Evolutionary conservation across 495 filamentous ascomycete species (phyloP).

Genomic region (Pseudevernia furfuracea): DNA sequence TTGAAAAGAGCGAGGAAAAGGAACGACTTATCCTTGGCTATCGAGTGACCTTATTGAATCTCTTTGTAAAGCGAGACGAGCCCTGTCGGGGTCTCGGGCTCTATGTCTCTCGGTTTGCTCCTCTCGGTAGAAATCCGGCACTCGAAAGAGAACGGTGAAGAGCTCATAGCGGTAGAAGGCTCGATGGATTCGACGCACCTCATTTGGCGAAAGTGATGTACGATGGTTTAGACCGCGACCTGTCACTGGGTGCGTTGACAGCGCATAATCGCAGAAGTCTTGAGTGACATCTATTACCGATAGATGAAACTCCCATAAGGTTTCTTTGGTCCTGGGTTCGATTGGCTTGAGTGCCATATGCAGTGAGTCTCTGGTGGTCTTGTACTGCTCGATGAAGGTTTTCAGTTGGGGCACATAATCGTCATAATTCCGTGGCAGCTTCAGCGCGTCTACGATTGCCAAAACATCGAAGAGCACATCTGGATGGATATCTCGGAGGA

Average conservation of each 20-base stretch:
- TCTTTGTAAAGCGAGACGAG: not conserved
- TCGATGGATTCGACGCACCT: conserved; percentile 3
- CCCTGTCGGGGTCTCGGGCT: not conserved
- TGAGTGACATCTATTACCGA: not conserved
- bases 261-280: not conserved
- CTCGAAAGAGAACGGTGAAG: conserved; percentile 1
- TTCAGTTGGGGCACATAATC: not conserved
- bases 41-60: not conserved
- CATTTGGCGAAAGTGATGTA: not conserved
- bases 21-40: not conserved
- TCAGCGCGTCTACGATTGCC: not conserved
- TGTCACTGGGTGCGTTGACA: not conserved
- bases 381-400: not conserved
- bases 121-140: not conserved
- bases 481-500: conserved; percentile 9
- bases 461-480: conserved; percentile 5
- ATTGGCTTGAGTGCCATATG: not conserved
- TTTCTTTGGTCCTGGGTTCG: not conserved
- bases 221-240: not conserved
- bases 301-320: not conserved
- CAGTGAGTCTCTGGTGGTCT: not conserved
- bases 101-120: not conserved
- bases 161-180: conserved; percentile 7
- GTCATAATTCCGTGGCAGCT: not conserved
- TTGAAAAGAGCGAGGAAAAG: not conserved